Percentiles rank a stretch among this genome's conserved stretches.
These are phyloP conservation scores for Trypanosoma caninum DNA, from an alignment of 208 protist species.

Conservation along the genomic window DNA sequence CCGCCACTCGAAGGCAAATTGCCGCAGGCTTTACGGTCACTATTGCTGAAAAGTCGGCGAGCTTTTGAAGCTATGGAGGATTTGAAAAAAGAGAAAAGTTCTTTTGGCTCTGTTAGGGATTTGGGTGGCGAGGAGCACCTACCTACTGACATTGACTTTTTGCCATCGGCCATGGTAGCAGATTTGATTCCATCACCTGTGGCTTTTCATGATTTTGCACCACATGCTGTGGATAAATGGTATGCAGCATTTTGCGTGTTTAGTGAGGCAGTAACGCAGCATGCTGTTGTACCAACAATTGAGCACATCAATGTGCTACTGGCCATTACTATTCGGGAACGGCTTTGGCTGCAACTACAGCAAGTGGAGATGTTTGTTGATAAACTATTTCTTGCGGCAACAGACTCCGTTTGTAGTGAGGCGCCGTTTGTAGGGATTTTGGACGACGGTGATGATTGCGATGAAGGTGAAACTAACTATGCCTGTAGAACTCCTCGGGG, in stretches of 20 bases:
- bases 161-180: background rate
- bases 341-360: slow-evolving; percentile 41
- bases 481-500: background rate
- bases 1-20: too few species aligned
- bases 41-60: too few species aligned
- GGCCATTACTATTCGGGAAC: slow-evolving; percentile 41
- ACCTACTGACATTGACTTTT: too few species aligned
- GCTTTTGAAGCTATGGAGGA: too few species aligned
- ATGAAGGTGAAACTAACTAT: background rate
- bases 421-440: background rate
- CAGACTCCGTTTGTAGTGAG: slow-evolving; percentile 29
- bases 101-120: too few species aligned
- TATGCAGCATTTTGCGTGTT: slow-evolving; percentile 48
- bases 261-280: slow-evolving; percentile 42
- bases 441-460: background rate
- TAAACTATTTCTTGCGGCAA: slow-evolving; percentile 31
- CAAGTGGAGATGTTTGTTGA: slow-evolving; percentile 56
- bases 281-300: slow-evolving; percentile 54
- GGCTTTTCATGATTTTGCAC: background rate
- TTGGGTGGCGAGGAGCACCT: too few species aligned
- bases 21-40: too few species aligned
- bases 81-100: too few species aligned
- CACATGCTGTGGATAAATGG: slow-evolving; percentile 22
- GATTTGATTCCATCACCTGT: background rate
- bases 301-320: slow-evolving; percentile 75